Percentiles rank a stretch among this genome's conserved stretches.
phyloP scores from a whole-genome alignment of 257 asterid species.

The Fraxinus anomala region DNA sequence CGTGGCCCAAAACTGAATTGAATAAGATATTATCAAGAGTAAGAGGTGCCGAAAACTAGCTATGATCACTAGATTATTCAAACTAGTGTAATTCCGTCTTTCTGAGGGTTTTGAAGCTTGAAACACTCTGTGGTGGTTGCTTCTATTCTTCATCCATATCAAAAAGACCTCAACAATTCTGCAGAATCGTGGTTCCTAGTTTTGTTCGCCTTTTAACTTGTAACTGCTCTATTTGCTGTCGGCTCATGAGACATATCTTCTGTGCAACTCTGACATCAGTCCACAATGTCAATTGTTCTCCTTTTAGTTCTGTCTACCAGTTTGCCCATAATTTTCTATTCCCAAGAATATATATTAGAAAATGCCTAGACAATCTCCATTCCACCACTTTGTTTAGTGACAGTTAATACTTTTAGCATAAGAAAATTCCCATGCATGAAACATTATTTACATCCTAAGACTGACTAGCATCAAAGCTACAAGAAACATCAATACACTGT shows the following conservation, averaged over 20 bases:
- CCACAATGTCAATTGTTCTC: background rate
- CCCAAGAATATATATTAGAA: background rate
- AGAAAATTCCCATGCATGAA: background rate
- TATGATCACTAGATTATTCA: background rate
- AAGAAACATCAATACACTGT: constrained; percentile 19
- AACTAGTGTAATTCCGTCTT: background rate
- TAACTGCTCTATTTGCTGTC: background rate
- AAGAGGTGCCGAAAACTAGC: background rate
- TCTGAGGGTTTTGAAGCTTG: background rate
- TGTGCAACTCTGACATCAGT: background rate
- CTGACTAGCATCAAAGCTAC: constrained; percentile 17
- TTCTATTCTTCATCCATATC: background rate
- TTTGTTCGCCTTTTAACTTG: background rate
- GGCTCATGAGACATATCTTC: background rate
- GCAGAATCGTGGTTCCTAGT: background rate
- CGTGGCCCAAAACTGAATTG: background rate
- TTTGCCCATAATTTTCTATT: background rate
- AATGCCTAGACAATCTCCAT: background rate
- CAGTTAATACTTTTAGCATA: background rate
- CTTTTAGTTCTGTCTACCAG: background rate
- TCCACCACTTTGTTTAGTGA: background rate
- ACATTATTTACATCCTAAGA: constrained; percentile 16
- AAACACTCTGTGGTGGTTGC: background rate
- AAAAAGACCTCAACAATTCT: background rate
- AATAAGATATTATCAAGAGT: background rate